A percentile compares a stretch with the other conserved stretches of the same genome.
phyloP scores from a whole-genome alignment of 1,284 basidiomycete species.

The Ustilago sp. region DNA sequence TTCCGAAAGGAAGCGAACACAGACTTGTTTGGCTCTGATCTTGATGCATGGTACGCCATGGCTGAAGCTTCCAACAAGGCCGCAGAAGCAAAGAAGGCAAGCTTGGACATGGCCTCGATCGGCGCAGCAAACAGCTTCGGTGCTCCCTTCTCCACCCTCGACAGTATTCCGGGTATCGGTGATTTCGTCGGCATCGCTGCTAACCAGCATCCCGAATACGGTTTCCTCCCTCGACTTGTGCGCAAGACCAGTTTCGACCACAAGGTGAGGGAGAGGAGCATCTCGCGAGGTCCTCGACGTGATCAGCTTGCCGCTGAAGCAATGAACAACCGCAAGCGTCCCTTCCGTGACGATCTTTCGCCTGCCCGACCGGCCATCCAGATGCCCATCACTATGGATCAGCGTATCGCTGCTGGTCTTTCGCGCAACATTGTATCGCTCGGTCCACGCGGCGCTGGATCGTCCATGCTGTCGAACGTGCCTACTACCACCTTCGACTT shows the following conservation, averaged over 20 bases:
- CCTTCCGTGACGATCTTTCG: constrained; percentile 61
- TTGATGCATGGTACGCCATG: constrained; percentile 39
- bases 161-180: constrained; percentile 67
- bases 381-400: constrained; percentile 61
- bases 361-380: constrained; percentile 57
- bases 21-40: constrained; percentile 58
- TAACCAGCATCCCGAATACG: constrained; percentile 68
- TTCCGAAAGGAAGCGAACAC: constrained; percentile 61
- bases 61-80: constrained; percentile 31
- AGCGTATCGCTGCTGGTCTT: constrained; percentile 66
- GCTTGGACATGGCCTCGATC: constrained; percentile 60
- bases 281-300: constrained; percentile 56
- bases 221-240: constrained; percentile 66
- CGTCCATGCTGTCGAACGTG: constrained; percentile 46
- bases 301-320: constrained; percentile 43
- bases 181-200: constrained; percentile 65
- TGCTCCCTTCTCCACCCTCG: constrained; percentile 59
- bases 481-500: constrained; percentile 61
- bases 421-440: constrained; percentile 61
- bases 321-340: constrained; percentile 60
- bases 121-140: constrained; percentile 59
- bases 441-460: constrained; percentile 31
- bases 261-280: constrained; percentile 66
- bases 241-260: constrained; percentile 69
- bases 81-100: constrained; percentile 39